Conservation (phyloP, 2,329 filamentous ascomycete species). For the Bisporella sp. region DNA sequence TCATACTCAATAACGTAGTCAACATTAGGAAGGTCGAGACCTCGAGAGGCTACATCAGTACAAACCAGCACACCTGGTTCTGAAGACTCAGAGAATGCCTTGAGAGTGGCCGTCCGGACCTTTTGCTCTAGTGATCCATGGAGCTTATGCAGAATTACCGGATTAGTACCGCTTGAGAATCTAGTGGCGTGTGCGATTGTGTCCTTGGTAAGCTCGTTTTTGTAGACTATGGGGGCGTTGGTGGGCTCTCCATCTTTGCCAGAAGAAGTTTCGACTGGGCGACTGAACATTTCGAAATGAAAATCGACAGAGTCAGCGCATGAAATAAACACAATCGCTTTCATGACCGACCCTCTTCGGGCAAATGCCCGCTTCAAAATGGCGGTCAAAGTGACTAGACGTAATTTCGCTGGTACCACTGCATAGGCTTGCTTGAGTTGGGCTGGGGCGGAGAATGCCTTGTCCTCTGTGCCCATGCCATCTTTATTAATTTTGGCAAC, state of each 20-base stretch:
- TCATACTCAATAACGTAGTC: slow-evolving; percentile 96
- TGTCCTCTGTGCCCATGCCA: slow-evolving; percentile 36
- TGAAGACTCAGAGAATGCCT: slow-evolving; percentile 66
- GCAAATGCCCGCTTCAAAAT: slow-evolving; percentile 83
- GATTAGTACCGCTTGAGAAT: slow-evolving; percentile 69
- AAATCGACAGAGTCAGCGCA: slow-evolving; percentile 97
- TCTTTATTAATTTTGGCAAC: slow-evolving; percentile 44
- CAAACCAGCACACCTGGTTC: slow-evolving; percentile 80
- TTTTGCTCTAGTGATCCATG: slow-evolving; percentile 89
- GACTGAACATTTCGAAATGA: slow-evolving; percentile 75
- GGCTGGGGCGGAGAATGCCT: slow-evolving; percentile 72
- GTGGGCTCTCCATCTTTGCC: slow-evolving; percentile 30
- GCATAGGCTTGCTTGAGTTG: slow-evolving; percentile 92
- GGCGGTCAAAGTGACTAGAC: slow-evolving; percentile 79
- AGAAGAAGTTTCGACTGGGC: slow-evolving; percentile 15
- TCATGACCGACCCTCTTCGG: slow-evolving; percentile 86
- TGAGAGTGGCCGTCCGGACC: slow-evolving; percentile 78
- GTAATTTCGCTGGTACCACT: slow-evolving; percentile 80
- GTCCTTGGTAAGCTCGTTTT: slow-evolving; percentile 37
- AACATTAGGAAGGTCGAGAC: slow-evolving; percentile 90
- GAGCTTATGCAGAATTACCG: slow-evolving; percentile 75
- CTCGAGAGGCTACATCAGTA: slow-evolving; percentile 92
- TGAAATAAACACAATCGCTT: slow-evolving; percentile 93
- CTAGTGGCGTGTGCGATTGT: slow-evolving; percentile 65
- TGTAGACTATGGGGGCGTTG: slow-evolving; percentile 22